Evolutionary conservation across 2,329 filamentous ascomycete species (phyloP).

Genomic region (Drechslera avenae): DNA sequence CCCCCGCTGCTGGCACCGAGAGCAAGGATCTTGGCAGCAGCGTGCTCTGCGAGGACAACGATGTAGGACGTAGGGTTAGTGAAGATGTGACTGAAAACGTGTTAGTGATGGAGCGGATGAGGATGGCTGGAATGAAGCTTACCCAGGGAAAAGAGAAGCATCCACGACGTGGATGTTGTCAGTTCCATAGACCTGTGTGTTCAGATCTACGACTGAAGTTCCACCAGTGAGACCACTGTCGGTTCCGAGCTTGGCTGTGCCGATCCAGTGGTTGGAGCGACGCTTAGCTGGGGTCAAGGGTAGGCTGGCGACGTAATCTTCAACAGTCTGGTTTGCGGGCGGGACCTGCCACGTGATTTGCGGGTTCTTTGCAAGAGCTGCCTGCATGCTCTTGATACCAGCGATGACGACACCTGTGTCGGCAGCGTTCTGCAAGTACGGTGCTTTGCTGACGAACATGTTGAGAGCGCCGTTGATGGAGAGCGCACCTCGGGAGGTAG

Average conservation of each 20-base stretch:
- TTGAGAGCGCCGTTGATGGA: slow-evolving; percentile 64
- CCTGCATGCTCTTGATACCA: slow-evolving; percentile 65
- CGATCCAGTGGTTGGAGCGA: slow-evolving; percentile 56
- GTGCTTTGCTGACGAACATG: slow-evolving; percentile 63
- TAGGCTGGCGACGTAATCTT: slow-evolving; percentile 60
- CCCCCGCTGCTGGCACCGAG: slow-evolving; percentile 14
- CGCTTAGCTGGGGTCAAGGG: slow-evolving; percentile 48
- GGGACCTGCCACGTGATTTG: slow-evolving; percentile 64
- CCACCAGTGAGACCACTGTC: slow-evolving; percentile 52
- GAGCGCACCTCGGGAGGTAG: slow-evolving; percentile 65
- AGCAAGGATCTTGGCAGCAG: slow-evolving; percentile 47
- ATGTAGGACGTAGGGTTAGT: slow-evolving; percentile 50
- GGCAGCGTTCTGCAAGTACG: slow-evolving; percentile 62
- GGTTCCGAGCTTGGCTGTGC: slow-evolving; percentile 61
- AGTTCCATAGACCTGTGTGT: slow-evolving; percentile 57
- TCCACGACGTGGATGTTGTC: slow-evolving; percentile 55
- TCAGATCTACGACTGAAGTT: slow-evolving; percentile 56
- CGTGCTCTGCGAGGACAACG: slow-evolving; percentile 44
- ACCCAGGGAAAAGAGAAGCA: slow-evolving; percentile 54
- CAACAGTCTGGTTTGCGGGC: slow-evolving; percentile 54
- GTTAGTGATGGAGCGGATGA: slow-evolving; percentile 15
- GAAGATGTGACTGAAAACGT: slow-evolving; percentile 32
- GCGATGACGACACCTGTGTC: slow-evolving; percentile 69
- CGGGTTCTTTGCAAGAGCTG: slow-evolving; percentile 59
- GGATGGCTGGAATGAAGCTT: slow-evolving; percentile 12